These are phyloP conservation scores for Penicillium sp. DNA, from an alignment of 2,329 filamentous ascomycete genomes.

Conservation along the genomic window DNA sequence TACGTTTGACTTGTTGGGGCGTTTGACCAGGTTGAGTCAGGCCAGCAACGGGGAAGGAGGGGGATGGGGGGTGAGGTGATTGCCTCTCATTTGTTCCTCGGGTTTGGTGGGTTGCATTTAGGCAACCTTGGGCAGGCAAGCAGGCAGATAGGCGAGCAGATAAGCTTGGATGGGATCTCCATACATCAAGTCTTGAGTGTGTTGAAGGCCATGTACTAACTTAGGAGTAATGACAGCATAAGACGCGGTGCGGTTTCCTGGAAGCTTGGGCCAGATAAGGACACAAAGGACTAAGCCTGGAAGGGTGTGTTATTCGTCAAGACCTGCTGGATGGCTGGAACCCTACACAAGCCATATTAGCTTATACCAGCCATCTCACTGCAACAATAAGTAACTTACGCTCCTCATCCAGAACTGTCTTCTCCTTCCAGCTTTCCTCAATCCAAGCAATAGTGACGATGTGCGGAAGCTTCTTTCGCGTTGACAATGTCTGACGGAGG, in stretches of 20 bases:
- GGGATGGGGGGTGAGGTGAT: not conserved
- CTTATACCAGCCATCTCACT: not conserved
- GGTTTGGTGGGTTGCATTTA: not conserved
- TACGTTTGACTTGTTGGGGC: not conserved
- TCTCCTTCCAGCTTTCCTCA: conserved; percentile 77
- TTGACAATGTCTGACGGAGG: conserved; percentile 37
- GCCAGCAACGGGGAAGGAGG: not conserved
- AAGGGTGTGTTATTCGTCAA: not conserved
- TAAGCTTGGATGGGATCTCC: not conserved
- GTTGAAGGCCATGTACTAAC: not conserved
- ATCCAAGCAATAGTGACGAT: conserved; percentile 76
- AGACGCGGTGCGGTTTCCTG: not conserved
- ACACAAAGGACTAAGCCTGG: not conserved
- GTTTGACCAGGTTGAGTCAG: not conserved
- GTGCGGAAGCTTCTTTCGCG: conserved; percentile 63
- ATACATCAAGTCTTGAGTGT: not conserved
- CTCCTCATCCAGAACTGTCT: conserved; percentile 81
- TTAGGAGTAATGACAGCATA: not conserved
- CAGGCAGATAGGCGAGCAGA: not conserved
- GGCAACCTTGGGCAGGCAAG: not conserved
- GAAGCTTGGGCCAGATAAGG: not conserved
- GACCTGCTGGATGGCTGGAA: conserved; percentile 9
- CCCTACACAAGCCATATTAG: conserved; percentile 3
- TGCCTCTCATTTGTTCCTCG: not conserved
- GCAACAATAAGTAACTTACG: conserved; percentile 33